Base-by-base conservation (phyloP, 176 grass and related monocot genomes). In the Cenchrus purpureus region DNA sequence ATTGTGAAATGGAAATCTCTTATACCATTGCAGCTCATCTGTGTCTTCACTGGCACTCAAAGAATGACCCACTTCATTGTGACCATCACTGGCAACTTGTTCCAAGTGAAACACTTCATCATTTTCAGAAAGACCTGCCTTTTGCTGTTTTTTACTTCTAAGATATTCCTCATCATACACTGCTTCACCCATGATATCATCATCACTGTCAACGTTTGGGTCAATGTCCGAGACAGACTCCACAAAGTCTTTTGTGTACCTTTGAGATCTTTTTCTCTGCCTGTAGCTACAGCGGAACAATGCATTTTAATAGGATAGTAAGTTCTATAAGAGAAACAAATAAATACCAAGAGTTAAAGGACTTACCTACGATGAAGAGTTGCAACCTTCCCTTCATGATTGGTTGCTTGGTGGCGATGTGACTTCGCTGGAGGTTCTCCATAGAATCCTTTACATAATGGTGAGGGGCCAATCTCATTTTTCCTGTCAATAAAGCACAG, bases 131-230 rank as follows among this genome's bases (percentile, higher is more conserved):
- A 73, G 81, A 56, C 89, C 81, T 34, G 83, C 61, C 52, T 91
- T 93, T 46, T 82, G 82, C 50, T 68, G 85, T 64, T 93, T 90
- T 67, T 85, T 87, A 42, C 80, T 95, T 89, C 82, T 90, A 69
- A 98, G 87, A 77, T 98, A 98, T 61, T 95, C 92, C 51, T 98
- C 96, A 16, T 98, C 93, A 59, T 98, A 98, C 6, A 98, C 88
- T 74, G 88, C 96, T 93, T 98, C 96, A 31, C 96, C 96, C 28
- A 98, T 91, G 85, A 98, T 98, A 79, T 95, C 91, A 0, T 92
- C 96, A 79, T 97, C 95, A 40, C 95, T 94, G 65, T 88, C 88
- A 10, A 92, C 88, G 59, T 73, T 78, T 0, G 46, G 77, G 20
- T 95, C 93, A 55, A 88, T 68, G 83, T 91, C 93, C 2, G 89